Percentiles rank a stretch among this genome's conserved stretches.
phyloP scores from a whole-genome alignment of 2,329 filamentous ascomycete species.

The Cladobotryum protrusum region DNA sequence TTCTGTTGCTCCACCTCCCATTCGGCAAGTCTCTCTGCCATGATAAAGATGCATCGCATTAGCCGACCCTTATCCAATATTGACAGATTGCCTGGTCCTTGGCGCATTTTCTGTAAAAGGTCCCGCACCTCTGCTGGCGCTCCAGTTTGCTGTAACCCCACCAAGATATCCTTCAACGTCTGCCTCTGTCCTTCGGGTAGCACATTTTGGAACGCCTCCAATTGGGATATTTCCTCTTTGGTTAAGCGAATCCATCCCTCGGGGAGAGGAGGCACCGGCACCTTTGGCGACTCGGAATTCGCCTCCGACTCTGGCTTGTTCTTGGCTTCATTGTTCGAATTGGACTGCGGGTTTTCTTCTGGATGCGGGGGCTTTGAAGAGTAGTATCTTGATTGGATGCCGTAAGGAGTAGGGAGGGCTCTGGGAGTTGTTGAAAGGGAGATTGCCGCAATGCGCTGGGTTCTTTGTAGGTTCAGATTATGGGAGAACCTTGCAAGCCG shows the following conservation, averaged over 20 bases:
- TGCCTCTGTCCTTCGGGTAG: constrained; percentile 58
- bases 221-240: constrained; percentile 41
- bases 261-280: constrained; percentile 30
- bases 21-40: constrained; percentile 30
- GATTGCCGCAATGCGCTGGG: constrained; percentile 29
- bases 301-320: constrained; percentile 14
- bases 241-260: constrained; percentile 42
- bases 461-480: constrained; percentile 44
- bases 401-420: constrained; percentile 29
- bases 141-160: constrained; percentile 59
- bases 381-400: constrained; percentile 30
- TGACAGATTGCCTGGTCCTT: constrained; percentile 48
- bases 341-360: constrained; percentile 26
- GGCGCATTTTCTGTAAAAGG: constrained; percentile 46
- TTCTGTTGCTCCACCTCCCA: constrained; percentile 19
- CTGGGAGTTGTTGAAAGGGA: constrained; percentile 29
- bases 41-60: constrained; percentile 31
- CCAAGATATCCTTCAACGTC: constrained; percentile 53
- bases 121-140: constrained; percentile 63
- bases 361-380: constrained; percentile 34
- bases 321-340: constrained; percentile 16
- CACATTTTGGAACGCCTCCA: constrained; percentile 55
- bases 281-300: constrained; percentile 20
- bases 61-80: constrained; percentile 33
- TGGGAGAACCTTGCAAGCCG: constrained; percentile 53